Percentiles rank a stretch among this genome's conserved stretches.
Evolutionary conservation across 768 basidiomycete species (phyloP).

Genomic region (Rhizopogon sp.): DNA sequence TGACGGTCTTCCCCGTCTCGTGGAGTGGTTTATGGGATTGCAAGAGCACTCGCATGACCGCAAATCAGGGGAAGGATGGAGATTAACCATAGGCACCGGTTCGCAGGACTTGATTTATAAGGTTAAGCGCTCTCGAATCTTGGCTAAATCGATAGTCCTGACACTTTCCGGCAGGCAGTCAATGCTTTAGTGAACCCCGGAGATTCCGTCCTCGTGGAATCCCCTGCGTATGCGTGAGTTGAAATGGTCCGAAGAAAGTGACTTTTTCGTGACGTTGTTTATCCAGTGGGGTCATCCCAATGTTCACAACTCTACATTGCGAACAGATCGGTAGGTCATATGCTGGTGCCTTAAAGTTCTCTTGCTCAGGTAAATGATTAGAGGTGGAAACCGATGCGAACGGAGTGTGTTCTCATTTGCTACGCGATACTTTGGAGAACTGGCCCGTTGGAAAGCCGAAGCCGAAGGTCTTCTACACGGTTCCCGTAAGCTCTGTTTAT

Average conservation of each 20-base stretch:
- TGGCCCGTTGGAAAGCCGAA: slow-evolving; percentile 72
- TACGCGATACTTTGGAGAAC: slow-evolving; percentile 60
- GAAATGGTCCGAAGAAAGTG: slow-evolving; percentile 5
- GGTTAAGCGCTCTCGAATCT: slow-evolving; percentile 32
- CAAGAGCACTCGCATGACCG: slow-evolving; percentile 70
- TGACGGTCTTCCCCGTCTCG: slow-evolving; percentile 57
- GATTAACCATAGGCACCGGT: slow-evolving; percentile 71
- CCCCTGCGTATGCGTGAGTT: slow-evolving; percentile 70
- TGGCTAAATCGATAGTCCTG: not conserved
- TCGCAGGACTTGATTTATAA: slow-evolving; percentile 90
- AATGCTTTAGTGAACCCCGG: slow-evolving; percentile 69
- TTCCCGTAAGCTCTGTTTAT: slow-evolving; percentile 46
- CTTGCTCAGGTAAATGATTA: slow-evolving; percentile 21
- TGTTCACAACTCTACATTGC: slow-evolving; percentile 51
- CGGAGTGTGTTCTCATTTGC: slow-evolving; percentile 57
- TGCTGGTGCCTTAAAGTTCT: slow-evolving; percentile 1
- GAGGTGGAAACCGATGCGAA: slow-evolving; percentile 75
- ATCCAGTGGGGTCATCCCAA: slow-evolving; percentile 59
- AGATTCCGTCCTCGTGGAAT: slow-evolving; percentile 78
- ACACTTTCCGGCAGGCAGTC: slow-evolving; percentile 48
- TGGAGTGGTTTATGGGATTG: slow-evolving; percentile 65
- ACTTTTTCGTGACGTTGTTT: slow-evolving; percentile 6
- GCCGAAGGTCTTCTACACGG: slow-evolving; percentile 79
- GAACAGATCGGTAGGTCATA: slow-evolving; percentile 44
- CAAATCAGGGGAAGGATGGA: slow-evolving; percentile 62